Evolutionary conservation across 1,139 yeast genomes (phyloP).

Genomic region (Protomyces inouyei): DNA sequence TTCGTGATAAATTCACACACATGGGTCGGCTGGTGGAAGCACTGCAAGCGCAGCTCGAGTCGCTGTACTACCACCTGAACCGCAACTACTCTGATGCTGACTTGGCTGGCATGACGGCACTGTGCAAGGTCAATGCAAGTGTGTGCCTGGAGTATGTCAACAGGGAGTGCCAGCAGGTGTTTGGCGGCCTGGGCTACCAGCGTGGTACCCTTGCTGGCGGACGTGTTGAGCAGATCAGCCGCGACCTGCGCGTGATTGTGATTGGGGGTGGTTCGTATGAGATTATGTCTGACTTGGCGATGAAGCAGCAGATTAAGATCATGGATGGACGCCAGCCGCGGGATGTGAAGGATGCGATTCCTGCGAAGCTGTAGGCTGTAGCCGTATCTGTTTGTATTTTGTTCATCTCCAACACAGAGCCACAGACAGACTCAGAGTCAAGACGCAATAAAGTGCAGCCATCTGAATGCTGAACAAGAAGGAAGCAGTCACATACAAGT

Average conservation of each 20-base stretch:
- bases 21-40: constrained; percentile 45
- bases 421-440: too few species aligned
- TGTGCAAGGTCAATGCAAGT: constrained; percentile 44
- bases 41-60: constrained; percentile 42
- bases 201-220: constrained; percentile 45
- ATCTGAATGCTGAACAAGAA: not conserved
- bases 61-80: constrained; percentile 41
- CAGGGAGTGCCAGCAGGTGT: constrained; percentile 47
- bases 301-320: constrained; percentile 30
- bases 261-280: constrained; percentile 48
- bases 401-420: too few species aligned
- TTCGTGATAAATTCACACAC: constrained; percentile 45
- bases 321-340: constrained; percentile 2
- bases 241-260: constrained; percentile 46
- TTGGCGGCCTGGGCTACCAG: constrained; percentile 46
- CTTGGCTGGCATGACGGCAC: constrained; percentile 48
- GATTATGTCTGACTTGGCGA: constrained; percentile 45
- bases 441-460: not conserved
- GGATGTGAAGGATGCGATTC: not conserved
- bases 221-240: constrained; percentile 44
- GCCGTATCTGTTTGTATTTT: too few species aligned
- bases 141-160: constrained; percentile 45
- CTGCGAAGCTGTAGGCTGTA: not conserved
- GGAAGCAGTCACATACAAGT: not conserved
- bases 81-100: constrained; percentile 41